Evolutionary conservation across 1,284 basidiomycete genomes (phyloP), one percentile per base, ranked within the genome.

Genomic region (Tetrapyrgos nigripes): DNA sequence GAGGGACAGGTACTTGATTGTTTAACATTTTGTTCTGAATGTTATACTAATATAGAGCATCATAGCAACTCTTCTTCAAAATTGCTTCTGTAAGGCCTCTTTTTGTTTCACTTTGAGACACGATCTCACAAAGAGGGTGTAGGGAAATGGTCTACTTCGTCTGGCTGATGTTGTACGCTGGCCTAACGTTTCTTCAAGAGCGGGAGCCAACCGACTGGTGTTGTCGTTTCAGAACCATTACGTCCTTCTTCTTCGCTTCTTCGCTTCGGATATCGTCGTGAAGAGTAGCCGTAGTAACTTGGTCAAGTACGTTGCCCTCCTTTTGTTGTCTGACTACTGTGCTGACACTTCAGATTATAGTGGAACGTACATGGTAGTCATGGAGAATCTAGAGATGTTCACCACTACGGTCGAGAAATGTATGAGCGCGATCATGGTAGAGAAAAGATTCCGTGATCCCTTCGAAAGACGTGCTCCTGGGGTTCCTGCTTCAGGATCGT

Each of bases 221-320:
- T 14, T 21, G 26, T 8, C 14, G 61, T 48, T 47, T 48, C 43
- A 24, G 64, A 11, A 23, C 27, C 14, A 19, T 24, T 37, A 2
- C n/a, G 11, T 2, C 50, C 45, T 17, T 3, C 29, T 52, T 28
- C 13, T 33, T 23, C 52, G 90, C 86, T 89, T 87, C 63, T 70
- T 88, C 27, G 80, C 88, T 0, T 89, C 87, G 1, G 82, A 87
- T 44, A 79, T 84, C 47, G 82, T 91, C 1, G 65, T 88, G 26
- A 87, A 86, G 68, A 88, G 81, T 44, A 86, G 85, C 0, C 63
- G 88, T 35, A 75, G 75, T 24, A 79, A 81, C 43, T 71, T 79
- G 45, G 79, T 83, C 31, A 90, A 90, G 86, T 89, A 67, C 53
- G 75, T 53, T 26, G n/a, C 31, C 13, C 21, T 4, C 31, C 52